Conservation (phyloP, 2,329 filamentous ascomycete genomes). For the Fusarium papillatum region DNA sequence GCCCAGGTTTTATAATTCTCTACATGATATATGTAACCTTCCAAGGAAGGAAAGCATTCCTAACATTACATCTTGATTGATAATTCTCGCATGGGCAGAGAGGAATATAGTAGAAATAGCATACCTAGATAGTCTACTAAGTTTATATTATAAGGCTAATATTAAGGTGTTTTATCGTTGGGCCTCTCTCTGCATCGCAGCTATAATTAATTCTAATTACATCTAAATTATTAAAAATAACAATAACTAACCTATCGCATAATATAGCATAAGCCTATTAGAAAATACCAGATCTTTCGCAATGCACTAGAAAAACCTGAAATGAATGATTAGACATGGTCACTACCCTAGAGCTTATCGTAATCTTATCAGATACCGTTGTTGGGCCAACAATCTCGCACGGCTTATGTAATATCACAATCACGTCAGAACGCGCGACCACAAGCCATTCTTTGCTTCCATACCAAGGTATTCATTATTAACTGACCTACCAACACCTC, state of each 20-base stretch:
- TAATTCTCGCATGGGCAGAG: no score
- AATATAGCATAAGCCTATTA: not conserved
- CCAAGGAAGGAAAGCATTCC: no score
- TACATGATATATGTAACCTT: no score
- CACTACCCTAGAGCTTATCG: not conserved
- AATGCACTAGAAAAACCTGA: not conserved
- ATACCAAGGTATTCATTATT: not conserved
- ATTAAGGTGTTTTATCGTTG: not conserved
- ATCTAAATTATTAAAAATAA: not conserved
- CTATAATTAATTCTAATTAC: not conserved
- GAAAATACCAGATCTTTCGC: not conserved
- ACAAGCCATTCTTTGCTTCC: not conserved
- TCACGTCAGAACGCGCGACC: not conserved
- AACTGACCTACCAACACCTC: not conserved
- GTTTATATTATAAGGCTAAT: no score
- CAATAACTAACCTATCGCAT: not conserved
- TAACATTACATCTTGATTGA: no score
- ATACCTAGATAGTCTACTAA: no score
- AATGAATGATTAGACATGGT: not conserved
- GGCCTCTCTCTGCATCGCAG: not conserved
- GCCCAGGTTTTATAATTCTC: no score
- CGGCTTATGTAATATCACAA: not conserved
- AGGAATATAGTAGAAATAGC: no score
- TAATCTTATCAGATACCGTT: not conserved
- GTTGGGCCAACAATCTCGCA: not conserved